phyloP scores from a whole-genome alignment of 2,329 filamentous ascomycete genomes.

The Cercospora zeina region DNA sequence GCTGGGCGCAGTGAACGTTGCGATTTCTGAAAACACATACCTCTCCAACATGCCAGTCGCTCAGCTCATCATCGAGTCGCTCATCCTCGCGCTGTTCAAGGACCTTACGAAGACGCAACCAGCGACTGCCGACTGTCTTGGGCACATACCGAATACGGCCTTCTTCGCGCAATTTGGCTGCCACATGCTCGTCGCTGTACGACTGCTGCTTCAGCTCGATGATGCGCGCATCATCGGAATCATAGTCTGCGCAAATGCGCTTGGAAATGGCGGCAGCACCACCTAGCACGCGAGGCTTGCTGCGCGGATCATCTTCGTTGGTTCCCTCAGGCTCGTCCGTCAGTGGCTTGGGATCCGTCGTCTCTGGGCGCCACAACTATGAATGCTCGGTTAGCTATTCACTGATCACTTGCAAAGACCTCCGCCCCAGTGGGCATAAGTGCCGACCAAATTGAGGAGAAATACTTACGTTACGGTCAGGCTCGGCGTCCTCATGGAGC shows the following conservation, averaged over 20 bases:
- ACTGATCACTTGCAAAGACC: background rate
- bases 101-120: conserved; percentile 48
- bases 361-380: conserved; percentile 27
- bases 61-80: conserved; percentile 49
- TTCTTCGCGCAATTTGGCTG: conserved; percentile 45
- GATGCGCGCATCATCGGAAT: conserved; percentile 52
- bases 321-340: conserved; percentile 20
- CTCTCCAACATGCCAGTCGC: conserved; percentile 54
- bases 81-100: conserved; percentile 49
- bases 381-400: conserved; percentile 14
- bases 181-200: conserved; percentile 49
- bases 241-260: conserved; percentile 47
- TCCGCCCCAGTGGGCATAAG: background rate
- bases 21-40: conserved; percentile 37
- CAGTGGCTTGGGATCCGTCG: conserved; percentile 24
- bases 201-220: conserved; percentile 47
- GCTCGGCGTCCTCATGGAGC: conserved; percentile 11
- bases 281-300: conserved; percentile 41
- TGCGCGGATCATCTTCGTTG: background rate
- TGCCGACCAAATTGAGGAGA: background rate
- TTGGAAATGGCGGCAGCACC: conserved; percentile 47
- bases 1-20: conserved; percentile 11
- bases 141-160: conserved; percentile 48
- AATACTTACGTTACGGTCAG: conserved; percentile 17
- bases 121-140: conserved; percentile 53